Evolutionary conservation across 768 basidiomycete species (phyloP).

Genomic region (Baorangia bicolor): DNA sequence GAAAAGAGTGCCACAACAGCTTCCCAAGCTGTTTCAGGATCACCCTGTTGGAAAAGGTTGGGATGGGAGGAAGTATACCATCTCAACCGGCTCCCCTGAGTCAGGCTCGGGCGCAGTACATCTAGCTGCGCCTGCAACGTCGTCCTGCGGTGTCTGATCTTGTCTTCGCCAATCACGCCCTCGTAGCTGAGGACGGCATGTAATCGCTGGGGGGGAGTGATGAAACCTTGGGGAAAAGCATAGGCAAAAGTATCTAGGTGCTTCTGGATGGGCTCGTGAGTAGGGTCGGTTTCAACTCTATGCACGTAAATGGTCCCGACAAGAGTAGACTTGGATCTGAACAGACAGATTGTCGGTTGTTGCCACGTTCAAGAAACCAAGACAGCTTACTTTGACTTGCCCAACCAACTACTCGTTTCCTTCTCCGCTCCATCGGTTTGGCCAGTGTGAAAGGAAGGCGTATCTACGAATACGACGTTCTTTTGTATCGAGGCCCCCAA

Average conservation of each 20-base stretch:
- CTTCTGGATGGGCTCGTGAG: not conserved
- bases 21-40: conserved; percentile 6
- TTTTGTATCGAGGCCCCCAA: not conserved
- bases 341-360: not conserved
- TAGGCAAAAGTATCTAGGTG: conserved; percentile 8
- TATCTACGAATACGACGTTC: conserved; percentile 24
- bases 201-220: not conserved
- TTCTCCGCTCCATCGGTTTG: not conserved
- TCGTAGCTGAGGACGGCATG: conserved; percentile 10
- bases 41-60: not conserved
- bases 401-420: conserved; percentile 8
- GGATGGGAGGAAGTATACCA: conserved; percentile 6
- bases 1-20: conserved; percentile 12
- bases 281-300: conserved; percentile 2
- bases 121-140: not conserved
- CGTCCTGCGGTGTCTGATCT: accelerated
- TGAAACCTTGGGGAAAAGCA: conserved; percentile 6
- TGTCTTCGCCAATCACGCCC: accelerated
- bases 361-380: not conserved
- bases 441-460: conserved; percentile 14
- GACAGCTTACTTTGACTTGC: not conserved
- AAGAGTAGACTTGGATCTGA: conserved; percentile 7
- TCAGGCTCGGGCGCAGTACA: not conserved
- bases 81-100: not conserved
- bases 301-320: conserved; percentile 19